These are phyloP conservation scores for Microsporum audouinii DNA, from an alignment of 2,329 filamentous ascomycete species.

Conservation along the genomic window DNA sequence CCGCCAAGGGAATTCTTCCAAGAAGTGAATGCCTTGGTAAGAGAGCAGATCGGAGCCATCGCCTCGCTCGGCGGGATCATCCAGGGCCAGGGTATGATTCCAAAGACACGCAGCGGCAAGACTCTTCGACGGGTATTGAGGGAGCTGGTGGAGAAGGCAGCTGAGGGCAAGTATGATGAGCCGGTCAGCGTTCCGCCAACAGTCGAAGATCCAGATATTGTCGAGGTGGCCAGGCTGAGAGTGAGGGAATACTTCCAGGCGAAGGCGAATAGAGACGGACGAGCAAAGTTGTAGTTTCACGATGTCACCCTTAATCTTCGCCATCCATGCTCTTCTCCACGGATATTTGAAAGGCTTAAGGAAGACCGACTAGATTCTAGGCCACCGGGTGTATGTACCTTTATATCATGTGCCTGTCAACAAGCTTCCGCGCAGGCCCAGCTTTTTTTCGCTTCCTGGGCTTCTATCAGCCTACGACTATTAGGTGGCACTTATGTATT, in stretches of 20 bases:
- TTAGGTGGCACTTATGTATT: no score
- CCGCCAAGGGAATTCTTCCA: conserved; percentile 36
- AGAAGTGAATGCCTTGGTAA: conserved; percentile 45
- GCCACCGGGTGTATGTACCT: neutral
- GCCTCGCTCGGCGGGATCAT: conserved; percentile 77
- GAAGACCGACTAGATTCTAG: neutral
- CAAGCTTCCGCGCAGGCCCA: no score
- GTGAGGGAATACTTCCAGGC: conserved; percentile 64
- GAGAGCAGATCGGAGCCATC: conserved; percentile 75
- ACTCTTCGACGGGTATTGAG: conserved; percentile 70
- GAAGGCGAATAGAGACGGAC: conserved; percentile 21
- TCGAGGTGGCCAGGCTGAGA: conserved; percentile 60
- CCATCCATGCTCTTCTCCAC: neutral
- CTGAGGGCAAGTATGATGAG: conserved; percentile 60
- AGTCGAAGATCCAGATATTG: conserved; percentile 66
- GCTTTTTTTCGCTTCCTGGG: no score
- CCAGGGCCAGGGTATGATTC: conserved; percentile 74
- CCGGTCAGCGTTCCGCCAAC: conserved; percentile 67
- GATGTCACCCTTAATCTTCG: neutral
- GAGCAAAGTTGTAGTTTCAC: conserved; percentile 34
- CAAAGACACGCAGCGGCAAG: conserved; percentile 86
- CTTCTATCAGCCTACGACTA: no score
- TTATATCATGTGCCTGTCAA: neutral
- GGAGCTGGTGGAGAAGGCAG: conserved; percentile 73
- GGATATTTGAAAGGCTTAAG: neutral